These are phyloP conservation scores for Taphrina communis DNA, from an alignment of 1,139 yeast genomes.

Conservation along the genomic window DNA sequence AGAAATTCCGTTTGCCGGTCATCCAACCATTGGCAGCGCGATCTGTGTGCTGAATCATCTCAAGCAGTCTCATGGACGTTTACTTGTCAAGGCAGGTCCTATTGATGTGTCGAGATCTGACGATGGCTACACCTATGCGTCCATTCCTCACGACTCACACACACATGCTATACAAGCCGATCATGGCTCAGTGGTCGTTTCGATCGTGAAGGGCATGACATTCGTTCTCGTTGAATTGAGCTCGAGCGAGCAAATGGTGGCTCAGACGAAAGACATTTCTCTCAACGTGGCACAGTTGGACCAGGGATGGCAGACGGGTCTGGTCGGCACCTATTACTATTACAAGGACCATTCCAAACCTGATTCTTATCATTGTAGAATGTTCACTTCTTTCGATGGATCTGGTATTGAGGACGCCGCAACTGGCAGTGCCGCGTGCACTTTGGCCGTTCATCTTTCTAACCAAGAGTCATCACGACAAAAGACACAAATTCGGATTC, in stretches of 20 bases:
- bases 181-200: background rate
- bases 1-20: constrained; percentile 38
- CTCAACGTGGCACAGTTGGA: constrained; percentile 4
- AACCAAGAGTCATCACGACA: background rate
- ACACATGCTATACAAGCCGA: constrained; percentile 1
- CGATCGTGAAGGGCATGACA: constrained; percentile 38
- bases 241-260: background rate
- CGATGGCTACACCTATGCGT: constrained; percentile 18
- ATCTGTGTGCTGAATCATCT: constrained; percentile 5
- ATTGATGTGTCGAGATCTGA: background rate
- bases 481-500: background rate
- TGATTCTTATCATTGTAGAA: constrained; percentile 6
- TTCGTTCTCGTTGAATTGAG: constrained; percentile 25
- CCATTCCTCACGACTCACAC: constrained; percentile 19
- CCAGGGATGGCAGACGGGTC: constrained; percentile 22
- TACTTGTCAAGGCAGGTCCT: constrained; percentile 18
- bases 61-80: background rate
- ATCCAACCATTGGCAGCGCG: constrained; percentile 37
- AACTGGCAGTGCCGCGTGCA: constrained; percentile 34
- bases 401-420: constrained; percentile 33
- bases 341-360: background rate
- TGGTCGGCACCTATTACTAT: constrained; percentile 32
- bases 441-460: constrained; percentile 17
- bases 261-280: background rate
- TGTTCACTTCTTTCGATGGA: constrained; percentile 20